These are phyloP conservation scores for Lonicera japonica DNA, from an alignment of 129 eudicot genomes.

Conservation along the genomic window DNA sequence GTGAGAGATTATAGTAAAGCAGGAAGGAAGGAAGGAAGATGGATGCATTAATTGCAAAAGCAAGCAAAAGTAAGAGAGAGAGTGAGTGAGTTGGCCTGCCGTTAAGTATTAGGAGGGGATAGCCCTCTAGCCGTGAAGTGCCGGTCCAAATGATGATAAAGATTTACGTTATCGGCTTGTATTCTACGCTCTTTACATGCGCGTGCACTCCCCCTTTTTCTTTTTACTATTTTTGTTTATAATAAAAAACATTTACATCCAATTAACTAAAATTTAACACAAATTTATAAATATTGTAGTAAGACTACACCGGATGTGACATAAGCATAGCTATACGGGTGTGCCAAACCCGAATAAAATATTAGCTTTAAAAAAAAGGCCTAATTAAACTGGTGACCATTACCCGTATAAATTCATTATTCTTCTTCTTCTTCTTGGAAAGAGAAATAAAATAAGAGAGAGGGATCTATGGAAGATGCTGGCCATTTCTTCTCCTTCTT, in stretches of 20 bases:
- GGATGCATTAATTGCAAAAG: conserved; percentile 51
- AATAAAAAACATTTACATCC: neutral
- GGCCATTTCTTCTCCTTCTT: no score
- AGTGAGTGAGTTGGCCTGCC: conserved; percentile 1
- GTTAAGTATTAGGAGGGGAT: conserved; percentile 9
- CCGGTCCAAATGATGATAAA: conserved; percentile 25
- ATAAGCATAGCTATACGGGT: no score
- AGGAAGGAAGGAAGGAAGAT: conserved; percentile 1
- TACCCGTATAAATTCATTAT: no score
- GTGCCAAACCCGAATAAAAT: no score
- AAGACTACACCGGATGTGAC: no score
- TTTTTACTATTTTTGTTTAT: conserved; percentile 5
- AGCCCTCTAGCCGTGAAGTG: conserved; percentile 9
- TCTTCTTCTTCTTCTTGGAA: no score
- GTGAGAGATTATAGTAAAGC: neutral
- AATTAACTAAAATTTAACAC: no score
- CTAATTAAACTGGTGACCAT: no score
- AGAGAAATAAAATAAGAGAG: no score
- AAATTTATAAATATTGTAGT: no score
- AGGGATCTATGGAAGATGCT: no score
- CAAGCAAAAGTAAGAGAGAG: conserved; percentile 18
- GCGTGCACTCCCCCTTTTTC: neutral
- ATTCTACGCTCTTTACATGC: neutral
- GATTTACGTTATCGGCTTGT: neutral
- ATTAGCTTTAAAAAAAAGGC: no score